Evolutionary conservation across 2,329 filamentous ascomycete species (phyloP).

Genomic region (Aspergillus persii): DNA sequence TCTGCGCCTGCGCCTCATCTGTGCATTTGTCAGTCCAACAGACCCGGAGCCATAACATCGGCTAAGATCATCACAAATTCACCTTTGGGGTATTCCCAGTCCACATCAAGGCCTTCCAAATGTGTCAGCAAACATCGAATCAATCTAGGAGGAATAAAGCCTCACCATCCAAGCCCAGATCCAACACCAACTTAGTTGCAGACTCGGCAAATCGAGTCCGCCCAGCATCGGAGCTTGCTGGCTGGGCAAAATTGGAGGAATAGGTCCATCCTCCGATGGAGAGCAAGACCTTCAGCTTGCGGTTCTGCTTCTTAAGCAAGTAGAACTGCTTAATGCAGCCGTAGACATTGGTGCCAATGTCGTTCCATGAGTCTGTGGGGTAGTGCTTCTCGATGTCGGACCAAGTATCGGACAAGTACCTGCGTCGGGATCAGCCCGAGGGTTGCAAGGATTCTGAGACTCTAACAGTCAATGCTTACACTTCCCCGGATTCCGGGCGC

Average conservation of each 20-base stretch:
- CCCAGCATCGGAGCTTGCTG: conserved; percentile 61
- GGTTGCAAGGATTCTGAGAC: background rate
- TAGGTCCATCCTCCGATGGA: conserved; percentile 82
- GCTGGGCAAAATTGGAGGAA: conserved; percentile 71
- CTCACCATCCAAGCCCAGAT: conserved; percentile 67
- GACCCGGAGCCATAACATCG: background rate
- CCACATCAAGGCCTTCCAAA: conserved; percentile 41
- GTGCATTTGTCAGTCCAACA: conserved; percentile 10
- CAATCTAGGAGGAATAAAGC: background rate
- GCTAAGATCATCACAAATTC: background rate
- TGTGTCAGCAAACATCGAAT: background rate
- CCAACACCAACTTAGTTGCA: conserved; percentile 72
- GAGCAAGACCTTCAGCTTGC: conserved; percentile 74
- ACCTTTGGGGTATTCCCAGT: conserved; percentile 50
- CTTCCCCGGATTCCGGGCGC: conserved; percentile 72
- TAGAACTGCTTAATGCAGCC: conserved; percentile 76
- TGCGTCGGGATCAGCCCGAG: conserved; percentile 18
- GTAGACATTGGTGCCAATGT: conserved; percentile 69
- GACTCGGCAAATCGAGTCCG: conserved; percentile 66
- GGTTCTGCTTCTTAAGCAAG: conserved; percentile 70
- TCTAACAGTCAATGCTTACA: conserved; percentile 47
- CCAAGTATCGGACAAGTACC: conserved; percentile 63
- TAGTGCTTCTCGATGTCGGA: conserved; percentile 70
- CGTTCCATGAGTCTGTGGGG: conserved; percentile 64
- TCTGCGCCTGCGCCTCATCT: conserved; percentile 44